Evolutionary conservation across 768 basidiomycete species (phyloP), one percentile per base, ranked within the genome.

Genomic region (Ephemerocybe angulata): DNA sequence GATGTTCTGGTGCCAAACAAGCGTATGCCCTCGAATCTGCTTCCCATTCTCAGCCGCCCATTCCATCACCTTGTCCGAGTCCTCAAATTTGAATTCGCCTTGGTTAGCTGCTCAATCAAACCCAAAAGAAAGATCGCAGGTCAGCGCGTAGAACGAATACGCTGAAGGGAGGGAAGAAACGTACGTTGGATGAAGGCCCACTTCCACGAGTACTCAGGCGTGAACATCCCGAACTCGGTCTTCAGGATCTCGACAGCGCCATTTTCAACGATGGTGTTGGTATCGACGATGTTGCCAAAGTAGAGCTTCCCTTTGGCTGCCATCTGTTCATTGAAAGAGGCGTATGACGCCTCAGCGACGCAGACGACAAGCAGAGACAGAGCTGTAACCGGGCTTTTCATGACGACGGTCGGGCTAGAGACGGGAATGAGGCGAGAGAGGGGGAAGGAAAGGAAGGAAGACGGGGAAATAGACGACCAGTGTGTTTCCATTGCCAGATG

Each of bases 171-270:
- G 29, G n/a, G n/a, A n/a, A n/a, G n/a, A n/a, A n/a, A n/a, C n/a
- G n/a, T n/a, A n/a, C n/a, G n/a, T 55, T 77, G 75, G 29, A 67
- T 75, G 13, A 73, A 62, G 63, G 74, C 71, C 74, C 73, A 73
- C 70, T 73, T 75, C 75, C 65, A 37, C 19, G 57, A 54, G 44
- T 65, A 52, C 49, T 68, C 66, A 13, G 75, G 71, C 2, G 76
- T 76, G 22, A 76, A 68, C 13, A 65, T 65, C 21, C 76, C 75
- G 43, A 76, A 76, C 47, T 76, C 69, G 21, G 70, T 61, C 54
- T 62, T 68, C n/a, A 76, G 58, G 49, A 73, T 53, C 30, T 53
- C 43, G 28, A 68, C 69, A 30, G 58, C 62, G 55, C 71, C 73
- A 37, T 65, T 70, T 69, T 66, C 64, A n/a, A n/a, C n/a, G 44